Percentiles rank a stretch among this genome's conserved stretches.
phyloP scores from a whole-genome alignment of 106 monocot species.

The Allium sativum region DNA sequence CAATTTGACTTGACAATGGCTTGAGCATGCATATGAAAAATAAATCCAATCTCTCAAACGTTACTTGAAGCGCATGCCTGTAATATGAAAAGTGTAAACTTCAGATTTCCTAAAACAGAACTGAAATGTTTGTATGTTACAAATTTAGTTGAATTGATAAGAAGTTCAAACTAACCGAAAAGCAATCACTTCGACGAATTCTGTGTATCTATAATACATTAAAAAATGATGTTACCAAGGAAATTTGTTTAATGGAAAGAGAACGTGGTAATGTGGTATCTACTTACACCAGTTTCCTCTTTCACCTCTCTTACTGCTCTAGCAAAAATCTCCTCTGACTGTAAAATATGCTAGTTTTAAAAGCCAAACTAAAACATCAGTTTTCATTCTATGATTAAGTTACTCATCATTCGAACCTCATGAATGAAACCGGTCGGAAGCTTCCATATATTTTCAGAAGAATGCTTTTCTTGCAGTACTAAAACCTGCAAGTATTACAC shows the following conservation, averaged over 20 bases:
- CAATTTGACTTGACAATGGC: constrained; percentile 53
- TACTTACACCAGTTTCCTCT: constrained; percentile 95
- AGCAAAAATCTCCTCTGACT: constrained; percentile 79
- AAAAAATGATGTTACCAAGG: neutral
- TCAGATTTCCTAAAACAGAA: too few species aligned
- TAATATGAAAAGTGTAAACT: neutral
- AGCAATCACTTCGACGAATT: constrained; percentile 74
- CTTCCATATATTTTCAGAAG: constrained; percentile 51
- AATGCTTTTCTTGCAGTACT: constrained; percentile 81
- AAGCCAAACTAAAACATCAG: neutral
- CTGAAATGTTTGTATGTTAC: too few species aligned
- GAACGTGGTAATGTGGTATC: too few species aligned
- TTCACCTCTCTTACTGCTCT: constrained; percentile 85
- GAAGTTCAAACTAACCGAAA: constrained; percentile 46
- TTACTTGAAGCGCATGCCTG: constrained; percentile 69
- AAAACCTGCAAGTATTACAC: constrained; percentile 37
- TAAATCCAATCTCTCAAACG: constrained; percentile 80
- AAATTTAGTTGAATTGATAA: too few species aligned
- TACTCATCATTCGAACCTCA: constrained; percentile 30
- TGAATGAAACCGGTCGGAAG: constrained; percentile 84
- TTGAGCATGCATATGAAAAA: constrained; percentile 92
- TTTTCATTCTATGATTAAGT: neutral
- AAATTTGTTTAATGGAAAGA: neutral
- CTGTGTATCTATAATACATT: constrained; percentile 33
- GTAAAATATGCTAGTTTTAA: constrained; percentile 1